These are phyloP conservation scores for Aspergillus funiculosus DNA, from an alignment of 495 filamentous ascomycete species.

Conservation along the genomic window DNA sequence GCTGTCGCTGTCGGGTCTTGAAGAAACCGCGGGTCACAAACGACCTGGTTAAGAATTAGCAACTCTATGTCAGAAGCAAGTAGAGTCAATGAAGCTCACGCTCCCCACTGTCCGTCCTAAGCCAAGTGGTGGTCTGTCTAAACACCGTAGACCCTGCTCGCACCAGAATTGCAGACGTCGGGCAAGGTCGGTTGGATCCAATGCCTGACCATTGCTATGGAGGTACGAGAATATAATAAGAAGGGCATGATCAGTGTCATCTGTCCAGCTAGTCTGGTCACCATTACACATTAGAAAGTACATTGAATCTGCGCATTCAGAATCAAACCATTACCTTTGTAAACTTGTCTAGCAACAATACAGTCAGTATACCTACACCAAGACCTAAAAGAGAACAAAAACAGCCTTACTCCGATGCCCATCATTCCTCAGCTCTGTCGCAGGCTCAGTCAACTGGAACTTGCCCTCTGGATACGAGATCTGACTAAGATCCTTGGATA, in stretches of 20 bases:
- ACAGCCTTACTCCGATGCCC: background rate
- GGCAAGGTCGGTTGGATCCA: background rate
- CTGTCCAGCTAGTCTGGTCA: background rate
- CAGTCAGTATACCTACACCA: too few species aligned
- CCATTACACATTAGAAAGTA: background rate
- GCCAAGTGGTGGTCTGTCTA: background rate
- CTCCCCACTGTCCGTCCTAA: background rate
- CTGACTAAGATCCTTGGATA: background rate
- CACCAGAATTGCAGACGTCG: slow-evolving; percentile 1
- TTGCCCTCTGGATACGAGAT: background rate
- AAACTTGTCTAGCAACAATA: slow-evolving; percentile 4
- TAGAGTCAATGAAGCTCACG: background rate
- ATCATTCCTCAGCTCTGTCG: background rate
- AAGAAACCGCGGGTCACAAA: background rate
- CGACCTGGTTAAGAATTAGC: background rate
- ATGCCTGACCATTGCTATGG: background rate
- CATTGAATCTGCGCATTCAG: background rate
- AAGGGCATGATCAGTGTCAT: slow-evolving; percentile 4
- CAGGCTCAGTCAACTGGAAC: background rate
- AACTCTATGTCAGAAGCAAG: background rate
- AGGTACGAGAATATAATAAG: background rate
- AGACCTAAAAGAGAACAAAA: too few species aligned
- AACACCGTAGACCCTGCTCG: slow-evolving; percentile 1
- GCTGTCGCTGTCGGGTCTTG: background rate
- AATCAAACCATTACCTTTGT: background rate